Conservation (phyloP, 2,329 filamentous ascomycete genomes). For the Colletotrichum endophyticum region DNA sequence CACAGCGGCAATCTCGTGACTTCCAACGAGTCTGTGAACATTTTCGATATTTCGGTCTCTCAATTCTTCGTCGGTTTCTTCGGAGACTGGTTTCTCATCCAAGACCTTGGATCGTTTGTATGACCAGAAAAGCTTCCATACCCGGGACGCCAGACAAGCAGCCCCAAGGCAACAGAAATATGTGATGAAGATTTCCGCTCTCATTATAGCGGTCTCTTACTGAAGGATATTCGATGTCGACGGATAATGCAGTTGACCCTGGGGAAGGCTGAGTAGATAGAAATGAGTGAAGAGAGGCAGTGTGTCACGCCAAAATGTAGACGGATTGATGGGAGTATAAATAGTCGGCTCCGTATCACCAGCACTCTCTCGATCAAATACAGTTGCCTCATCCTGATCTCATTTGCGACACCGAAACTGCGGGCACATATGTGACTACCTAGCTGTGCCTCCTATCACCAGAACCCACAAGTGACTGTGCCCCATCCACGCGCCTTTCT, state of each 20-base stretch:
- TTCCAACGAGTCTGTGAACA: neutral
- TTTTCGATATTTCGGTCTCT: neutral
- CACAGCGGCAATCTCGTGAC: neutral
- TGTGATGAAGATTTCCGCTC: neutral
- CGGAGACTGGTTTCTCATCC: neutral
- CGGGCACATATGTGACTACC: neutral
- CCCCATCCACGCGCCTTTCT: neutral
- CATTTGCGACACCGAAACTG: neutral
- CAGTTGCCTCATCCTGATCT: neutral
- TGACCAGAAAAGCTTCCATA: neutral
- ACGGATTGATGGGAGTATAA: neutral
- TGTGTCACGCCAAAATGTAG: neutral
- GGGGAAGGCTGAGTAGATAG: neutral
- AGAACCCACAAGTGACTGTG: neutral
- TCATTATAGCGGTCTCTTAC: neutral
- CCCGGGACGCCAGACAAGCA: neutral
- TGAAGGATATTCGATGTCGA: neutral
- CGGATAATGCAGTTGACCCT: neutral
- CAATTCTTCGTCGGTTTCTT: neutral
- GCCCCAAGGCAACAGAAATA: neutral
- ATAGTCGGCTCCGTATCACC: neutral
- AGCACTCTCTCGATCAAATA: neutral
- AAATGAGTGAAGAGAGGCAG: neutral
- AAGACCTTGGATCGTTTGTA: neutral
- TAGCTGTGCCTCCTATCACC: neutral